phyloP scores from a whole-genome alignment of 2,329 filamentous ascomycete genomes.

The Gnomoniopsis smithogilvyi region DNA sequence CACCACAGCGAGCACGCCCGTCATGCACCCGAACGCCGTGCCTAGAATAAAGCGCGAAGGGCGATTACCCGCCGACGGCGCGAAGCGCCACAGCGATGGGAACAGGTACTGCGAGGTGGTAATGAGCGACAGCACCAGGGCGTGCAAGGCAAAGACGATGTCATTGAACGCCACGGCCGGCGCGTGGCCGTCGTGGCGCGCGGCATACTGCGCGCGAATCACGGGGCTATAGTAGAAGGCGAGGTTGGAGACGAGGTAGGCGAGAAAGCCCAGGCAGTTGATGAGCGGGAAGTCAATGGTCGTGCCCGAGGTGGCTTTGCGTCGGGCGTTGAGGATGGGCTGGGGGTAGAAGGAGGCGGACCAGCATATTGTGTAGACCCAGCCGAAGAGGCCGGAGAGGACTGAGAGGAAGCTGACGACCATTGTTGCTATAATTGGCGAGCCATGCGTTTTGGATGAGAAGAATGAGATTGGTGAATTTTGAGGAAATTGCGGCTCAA shows the following conservation, averaged over 20 bases:
- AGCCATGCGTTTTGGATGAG: neutral
- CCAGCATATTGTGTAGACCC: slow-evolving; percentile 76
- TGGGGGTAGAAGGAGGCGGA: slow-evolving; percentile 93
- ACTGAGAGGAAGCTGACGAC: slow-evolving; percentile 38
- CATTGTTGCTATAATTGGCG: neutral
- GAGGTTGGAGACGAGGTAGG: slow-evolving; percentile 72
- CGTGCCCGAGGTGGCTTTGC: slow-evolving; percentile 76
- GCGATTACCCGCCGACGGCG: slow-evolving; percentile 51
- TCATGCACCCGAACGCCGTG: slow-evolving; percentile 65
- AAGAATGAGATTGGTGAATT: neutral
- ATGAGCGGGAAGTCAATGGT: slow-evolving; percentile 84
- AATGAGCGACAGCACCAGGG: slow-evolving; percentile 66
- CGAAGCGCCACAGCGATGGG: slow-evolving; percentile 72
- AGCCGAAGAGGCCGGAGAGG: slow-evolving; percentile 63
- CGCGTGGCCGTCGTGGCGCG: slow-evolving; percentile 68
- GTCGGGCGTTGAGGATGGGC: slow-evolving; percentile 72
- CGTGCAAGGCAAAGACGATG: slow-evolving; percentile 82
- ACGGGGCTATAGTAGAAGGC: slow-evolving; percentile 76
- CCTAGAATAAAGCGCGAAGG: slow-evolving; percentile 62
- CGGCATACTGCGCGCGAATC: slow-evolving; percentile 79
- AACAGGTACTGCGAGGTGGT: slow-evolving; percentile 77
- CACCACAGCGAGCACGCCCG: slow-evolving; percentile 53
- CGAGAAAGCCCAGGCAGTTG: slow-evolving; percentile 67
- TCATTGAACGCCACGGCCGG: slow-evolving; percentile 91
- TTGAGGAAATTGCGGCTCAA: neutral